Evolutionary conservation across 495 filamentous ascomycete species (phyloP).

Genomic region (Penicillium coprophilum): DNA sequence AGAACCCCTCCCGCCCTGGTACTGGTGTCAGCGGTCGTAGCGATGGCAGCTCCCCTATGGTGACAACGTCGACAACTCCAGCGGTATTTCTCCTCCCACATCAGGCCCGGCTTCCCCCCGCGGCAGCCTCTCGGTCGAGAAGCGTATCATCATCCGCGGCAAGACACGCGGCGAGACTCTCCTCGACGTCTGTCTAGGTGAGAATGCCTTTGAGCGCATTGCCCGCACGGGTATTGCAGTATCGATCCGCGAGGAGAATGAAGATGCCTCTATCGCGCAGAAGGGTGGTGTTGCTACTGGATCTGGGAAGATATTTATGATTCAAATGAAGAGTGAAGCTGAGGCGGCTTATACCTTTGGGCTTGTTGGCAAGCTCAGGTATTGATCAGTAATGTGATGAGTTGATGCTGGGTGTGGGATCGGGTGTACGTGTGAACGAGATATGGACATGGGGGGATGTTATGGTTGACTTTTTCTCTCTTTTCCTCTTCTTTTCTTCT

Average conservation of each 20-base stretch:
- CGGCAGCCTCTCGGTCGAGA: conserved; percentile 54
- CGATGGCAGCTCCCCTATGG: conserved; percentile 22
- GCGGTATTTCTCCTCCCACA: conserved; percentile 25
- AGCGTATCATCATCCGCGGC: conserved; percentile 74
- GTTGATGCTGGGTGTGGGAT: neutral
- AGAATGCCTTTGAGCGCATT: conserved; percentile 79
- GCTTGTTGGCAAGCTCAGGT: conserved; percentile 58
- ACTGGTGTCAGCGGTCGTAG: conserved; percentile 33
- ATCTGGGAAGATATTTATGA: conserved; percentile 75
- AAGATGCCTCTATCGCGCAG: conserved; percentile 65
- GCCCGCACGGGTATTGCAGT: conserved; percentile 82
- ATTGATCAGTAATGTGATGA: conserved; percentile 31
- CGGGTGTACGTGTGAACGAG: conserved; percentile 3
- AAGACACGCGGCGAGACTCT: conserved; percentile 66
- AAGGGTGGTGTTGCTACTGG: conserved; percentile 69
- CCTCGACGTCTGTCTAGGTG: conserved; percentile 80
- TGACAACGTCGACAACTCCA: conserved; percentile 20
- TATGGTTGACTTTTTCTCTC: conserved; percentile 4
- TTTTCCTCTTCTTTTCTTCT: conserved; percentile 6
- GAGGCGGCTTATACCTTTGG: conserved; percentile 62
- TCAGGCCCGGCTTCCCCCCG: conserved; percentile 42
- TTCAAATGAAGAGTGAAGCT: conserved; percentile 70
- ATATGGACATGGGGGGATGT: conserved; percentile 12
- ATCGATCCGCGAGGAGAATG: conserved; percentile 79
- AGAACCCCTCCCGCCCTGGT: conserved; percentile 45